These are phyloP conservation scores for Termitomyces titanicus DNA, from an alignment of 768 basidiomycete genomes.

Conservation along the genomic window DNA sequence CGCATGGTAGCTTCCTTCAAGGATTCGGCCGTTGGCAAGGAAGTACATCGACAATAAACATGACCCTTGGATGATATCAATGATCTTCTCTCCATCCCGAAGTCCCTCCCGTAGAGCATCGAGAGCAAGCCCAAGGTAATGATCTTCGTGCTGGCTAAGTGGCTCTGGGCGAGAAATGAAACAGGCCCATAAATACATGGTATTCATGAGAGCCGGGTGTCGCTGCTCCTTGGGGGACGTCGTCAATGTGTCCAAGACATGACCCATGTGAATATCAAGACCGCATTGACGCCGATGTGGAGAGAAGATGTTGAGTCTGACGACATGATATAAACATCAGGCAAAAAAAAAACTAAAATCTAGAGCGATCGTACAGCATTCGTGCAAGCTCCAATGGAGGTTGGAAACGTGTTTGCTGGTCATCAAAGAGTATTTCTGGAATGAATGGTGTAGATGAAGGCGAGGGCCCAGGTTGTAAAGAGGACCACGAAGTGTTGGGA, in stretches of 20 bases:
- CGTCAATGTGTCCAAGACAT: conserved; percentile 57
- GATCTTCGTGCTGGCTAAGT: conserved; percentile 67
- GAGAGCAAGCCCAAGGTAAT: conserved; percentile 64
- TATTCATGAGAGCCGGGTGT: conserved; percentile 75
- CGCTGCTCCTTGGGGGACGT: conserved; percentile 55
- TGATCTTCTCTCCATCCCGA: conserved; percentile 45
- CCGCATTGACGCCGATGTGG: conserved; percentile 75
- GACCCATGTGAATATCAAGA: conserved; percentile 64
- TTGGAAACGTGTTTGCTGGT: conserved; percentile 43
- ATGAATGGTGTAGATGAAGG: conserved; percentile 49
- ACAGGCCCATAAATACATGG: conserved; percentile 82
- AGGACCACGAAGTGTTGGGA: conserved; percentile 50
- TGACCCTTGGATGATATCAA: conserved; percentile 76
- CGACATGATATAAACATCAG: conserved; percentile 12
- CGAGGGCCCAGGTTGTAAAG: conserved; percentile 40
- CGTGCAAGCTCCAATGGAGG: conserved; percentile 58
- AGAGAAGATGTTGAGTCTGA: conserved; percentile 70
- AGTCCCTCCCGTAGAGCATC: conserved; percentile 63
- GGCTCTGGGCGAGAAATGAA: conserved; percentile 72
- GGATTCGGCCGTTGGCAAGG: conserved; percentile 67
- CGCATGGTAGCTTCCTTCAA: conserved; percentile 79
- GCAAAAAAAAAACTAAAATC: conserved; percentile 5
- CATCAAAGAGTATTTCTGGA: conserved; percentile 47
- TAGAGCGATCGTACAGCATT: conserved; percentile 52
- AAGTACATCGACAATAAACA: conserved; percentile 76